Evolutionary conservation across 2,329 filamentous ascomycete genomes (phyloP).

Genomic region (Anisogramma anomala): DNA sequence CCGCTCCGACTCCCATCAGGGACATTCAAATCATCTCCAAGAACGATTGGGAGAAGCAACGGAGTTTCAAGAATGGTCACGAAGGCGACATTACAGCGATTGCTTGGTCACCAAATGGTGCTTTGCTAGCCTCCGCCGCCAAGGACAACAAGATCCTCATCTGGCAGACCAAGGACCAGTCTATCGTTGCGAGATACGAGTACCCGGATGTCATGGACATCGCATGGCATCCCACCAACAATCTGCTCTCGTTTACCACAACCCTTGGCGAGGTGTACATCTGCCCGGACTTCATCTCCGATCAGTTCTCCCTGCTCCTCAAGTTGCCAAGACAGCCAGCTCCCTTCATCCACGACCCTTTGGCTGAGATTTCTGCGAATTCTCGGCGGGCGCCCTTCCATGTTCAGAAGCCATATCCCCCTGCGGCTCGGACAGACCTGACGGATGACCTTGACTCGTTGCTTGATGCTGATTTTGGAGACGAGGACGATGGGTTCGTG

Average conservation of each 20-base stretch:
- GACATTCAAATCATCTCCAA: constrained; percentile 82
- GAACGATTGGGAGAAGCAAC: constrained; percentile 79
- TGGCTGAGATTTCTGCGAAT: constrained; percentile 59
- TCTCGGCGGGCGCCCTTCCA: constrained; percentile 44
- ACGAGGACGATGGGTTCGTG: constrained; percentile 69
- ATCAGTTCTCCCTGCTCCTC: constrained; percentile 45
- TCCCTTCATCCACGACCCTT: constrained; percentile 74
- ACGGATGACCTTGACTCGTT: constrained; percentile 69
- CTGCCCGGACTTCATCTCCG: constrained; percentile 56
- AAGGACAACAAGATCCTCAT: constrained; percentile 61
- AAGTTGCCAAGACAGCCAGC: constrained; percentile 57
- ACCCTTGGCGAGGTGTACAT: constrained; percentile 91
- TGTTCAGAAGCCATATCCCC: constrained; percentile 36
- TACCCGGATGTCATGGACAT: constrained; percentile 78
- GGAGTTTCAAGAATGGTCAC: constrained; percentile 67
- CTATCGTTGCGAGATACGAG: constrained; percentile 63
- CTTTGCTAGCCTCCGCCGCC: constrained; percentile 62
- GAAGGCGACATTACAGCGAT: constrained; percentile 74
- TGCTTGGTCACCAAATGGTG: constrained; percentile 90
- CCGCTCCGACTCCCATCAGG: constrained; percentile 67
- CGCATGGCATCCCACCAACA: constrained; percentile 82
- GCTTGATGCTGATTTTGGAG: constrained; percentile 42
- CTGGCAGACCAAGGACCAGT: constrained; percentile 87
- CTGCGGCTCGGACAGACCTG: constrained; percentile 10
- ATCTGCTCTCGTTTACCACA: constrained; percentile 83